phyloP scores from a whole-genome alignment of 345 rosid genomes.

The Luvunga scandens region DNA sequence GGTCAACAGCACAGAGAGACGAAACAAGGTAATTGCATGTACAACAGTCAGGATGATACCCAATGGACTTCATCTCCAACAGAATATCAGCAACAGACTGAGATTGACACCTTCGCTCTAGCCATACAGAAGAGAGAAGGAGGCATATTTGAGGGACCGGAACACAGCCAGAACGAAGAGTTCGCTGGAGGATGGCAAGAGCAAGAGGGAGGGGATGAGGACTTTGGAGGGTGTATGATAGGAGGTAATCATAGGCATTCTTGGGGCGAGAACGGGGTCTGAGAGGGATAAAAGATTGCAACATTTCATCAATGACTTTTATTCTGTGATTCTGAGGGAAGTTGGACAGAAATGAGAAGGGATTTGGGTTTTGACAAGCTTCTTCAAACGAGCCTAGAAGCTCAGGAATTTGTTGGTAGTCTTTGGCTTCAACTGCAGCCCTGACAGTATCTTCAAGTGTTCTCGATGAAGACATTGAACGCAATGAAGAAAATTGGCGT shows the following conservation, averaged over 20 bases:
- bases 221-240: constrained; percentile 60
- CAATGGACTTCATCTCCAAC: constrained; percentile 56
- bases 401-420: constrained; percentile 57
- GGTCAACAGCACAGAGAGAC: constrained; percentile 73
- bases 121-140: constrained; percentile 68
- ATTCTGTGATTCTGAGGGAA: constrained; percentile 39
- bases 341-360: constrained; percentile 65
- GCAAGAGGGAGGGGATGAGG: constrained; percentile 60
- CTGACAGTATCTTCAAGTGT: constrained; percentile 49
- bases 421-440: constrained; percentile 54
- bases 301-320: constrained; percentile 54
- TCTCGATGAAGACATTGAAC: constrained; percentile 35
- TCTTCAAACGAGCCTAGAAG: constrained; percentile 43
- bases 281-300: constrained; percentile 53
- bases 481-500: constrained; percentile 14
- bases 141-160: constrained; percentile 61
- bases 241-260: constrained; percentile 57
- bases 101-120: constrained; percentile 29
- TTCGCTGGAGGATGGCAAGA: constrained; percentile 64
- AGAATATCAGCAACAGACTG: constrained; percentile 42
- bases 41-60: constrained; percentile 65
- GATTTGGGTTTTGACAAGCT: constrained; percentile 39
- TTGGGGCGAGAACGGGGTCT: constrained; percentile 55
- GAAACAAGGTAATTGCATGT: constrained; percentile 62
- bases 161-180: constrained; percentile 70